Percentiles rank a stretch among this genome's conserved stretches.
Conservation (phyloP, 495 filamentous ascomycete genomes). For the Hypoxylon lenormandii region DNA sequence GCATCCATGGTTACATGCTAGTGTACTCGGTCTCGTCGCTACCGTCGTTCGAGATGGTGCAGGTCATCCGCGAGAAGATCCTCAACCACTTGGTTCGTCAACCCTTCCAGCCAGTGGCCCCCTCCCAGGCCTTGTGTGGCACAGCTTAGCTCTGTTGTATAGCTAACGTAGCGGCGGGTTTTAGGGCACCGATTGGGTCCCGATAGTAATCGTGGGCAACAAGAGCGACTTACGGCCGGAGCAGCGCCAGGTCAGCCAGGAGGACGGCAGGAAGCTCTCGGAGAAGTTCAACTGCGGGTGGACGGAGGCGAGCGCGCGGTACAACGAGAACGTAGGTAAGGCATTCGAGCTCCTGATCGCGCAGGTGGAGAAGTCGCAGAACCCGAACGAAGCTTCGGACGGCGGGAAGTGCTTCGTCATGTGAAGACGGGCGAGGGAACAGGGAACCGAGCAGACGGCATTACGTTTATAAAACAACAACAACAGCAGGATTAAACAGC, state of each 20-base stretch:
- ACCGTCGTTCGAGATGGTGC: conserved; percentile 96
- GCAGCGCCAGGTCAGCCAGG: conserved; percentile 87
- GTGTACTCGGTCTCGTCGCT: conserved; percentile 94
- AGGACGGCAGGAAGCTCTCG: conserved; percentile 82
- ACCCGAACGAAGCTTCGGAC: conserved; percentile 82
- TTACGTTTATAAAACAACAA: neutral
- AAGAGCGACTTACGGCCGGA: conserved; percentile 94
- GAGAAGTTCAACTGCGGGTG: conserved; percentile 91
- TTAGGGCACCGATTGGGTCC: conserved; percentile 91
- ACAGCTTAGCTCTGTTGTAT: conserved; percentile 14
- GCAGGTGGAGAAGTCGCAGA: conserved; percentile 94
- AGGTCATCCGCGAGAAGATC: conserved; percentile 95
- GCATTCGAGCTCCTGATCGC: conserved; percentile 95
- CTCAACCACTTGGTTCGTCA: conserved; percentile 87
- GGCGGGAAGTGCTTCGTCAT: conserved; percentile 85
- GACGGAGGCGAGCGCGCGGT: conserved; percentile 92
- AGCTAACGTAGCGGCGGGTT: conserved; percentile 9
- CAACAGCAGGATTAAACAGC: neutral
- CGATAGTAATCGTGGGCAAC: conserved; percentile 94
- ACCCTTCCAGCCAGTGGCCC: conserved; percentile 8
- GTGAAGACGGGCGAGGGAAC: conserved; percentile 59
- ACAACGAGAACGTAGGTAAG: conserved; percentile 90
- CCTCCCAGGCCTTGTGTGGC: conserved; percentile 9
- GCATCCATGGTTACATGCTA: conserved; percentile 98
- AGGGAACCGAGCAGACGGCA: neutral